phyloP scores from a whole-genome alignment of 202 grass and related monocot species.

The Setaria viridis region DNA sequence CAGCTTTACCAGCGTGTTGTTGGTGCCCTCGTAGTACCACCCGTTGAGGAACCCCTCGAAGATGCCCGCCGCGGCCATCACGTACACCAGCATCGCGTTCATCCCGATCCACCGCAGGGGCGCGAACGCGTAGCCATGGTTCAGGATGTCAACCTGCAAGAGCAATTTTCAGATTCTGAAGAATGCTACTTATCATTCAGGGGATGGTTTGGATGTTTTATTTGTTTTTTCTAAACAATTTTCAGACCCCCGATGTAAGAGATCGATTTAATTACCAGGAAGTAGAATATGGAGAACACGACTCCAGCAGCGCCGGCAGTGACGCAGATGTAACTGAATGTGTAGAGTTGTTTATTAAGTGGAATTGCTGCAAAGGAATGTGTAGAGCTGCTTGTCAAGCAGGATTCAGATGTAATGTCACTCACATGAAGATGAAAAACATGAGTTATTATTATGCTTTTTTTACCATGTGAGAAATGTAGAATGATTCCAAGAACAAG shows the following conservation, averaged over 20 bases:
- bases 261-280: slow-evolving; percentile 53
- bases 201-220: not conserved
- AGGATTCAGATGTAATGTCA: not conserved
- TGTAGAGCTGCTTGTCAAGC: not conserved
- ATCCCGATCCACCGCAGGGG: slow-evolving; percentile 86
- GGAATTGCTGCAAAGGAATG: slow-evolving; percentile 64
- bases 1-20: slow-evolving; percentile 79
- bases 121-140: slow-evolving; percentile 48
- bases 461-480: slow-evolving; percentile 84
- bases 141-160: slow-evolving; percentile 73
- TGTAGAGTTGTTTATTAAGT: slow-evolving; percentile 91
- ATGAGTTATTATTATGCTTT: not conserved
- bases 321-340: slow-evolving; percentile 87
- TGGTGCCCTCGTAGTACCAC: slow-evolving; percentile 86
- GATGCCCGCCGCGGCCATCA: slow-evolving; percentile 89
- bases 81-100: slow-evolving; percentile 97
- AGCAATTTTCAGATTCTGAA: not conserved
- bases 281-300: slow-evolving; percentile 75
- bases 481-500: slow-evolving; percentile 78
- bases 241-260: not conserved
- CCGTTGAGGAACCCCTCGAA: slow-evolving; percentile 97
- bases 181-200: not conserved
- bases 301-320: slow-evolving; percentile 78
- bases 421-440: not conserved
- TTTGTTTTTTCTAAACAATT: not conserved